Base-by-base conservation (phyloP, 1,284 basidiomycete genomes). In the Ganoderma resinaceum region DNA sequence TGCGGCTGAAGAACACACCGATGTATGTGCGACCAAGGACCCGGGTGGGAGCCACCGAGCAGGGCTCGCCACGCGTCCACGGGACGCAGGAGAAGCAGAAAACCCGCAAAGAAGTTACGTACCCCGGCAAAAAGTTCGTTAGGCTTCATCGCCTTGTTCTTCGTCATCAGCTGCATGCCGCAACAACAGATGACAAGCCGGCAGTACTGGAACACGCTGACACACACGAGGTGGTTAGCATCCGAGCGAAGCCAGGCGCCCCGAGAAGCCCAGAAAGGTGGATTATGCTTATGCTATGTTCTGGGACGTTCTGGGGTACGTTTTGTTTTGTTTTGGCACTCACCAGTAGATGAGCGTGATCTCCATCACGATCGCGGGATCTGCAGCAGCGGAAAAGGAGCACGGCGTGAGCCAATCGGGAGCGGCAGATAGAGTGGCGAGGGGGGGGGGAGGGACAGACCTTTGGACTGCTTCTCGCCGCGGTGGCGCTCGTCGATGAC, bases 111-210 rank as follows among this genome's bases (percentile, higher is more conserved):
- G n/a, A 20, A n/a, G 5, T 38, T 49, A 70, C 71, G 49, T 52
- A 72, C 71, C 55, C 69, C 71, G 2, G 69, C 68, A 29, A 72
- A 70, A 14, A 72, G 63, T 43, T 75, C 67, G 49, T 68, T 65
- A 31, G 77, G 75, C 31, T 70, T 72, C 57, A 68, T 67, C 26
- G 67, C 35, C 33, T 73, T 66, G 59, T 68, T 70, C 59, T 70
- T 75, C 31, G 68, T 46, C 62, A 76, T 75, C 33, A 77, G 67
- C 61, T 79, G 79, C 60, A 80, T 72, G n/a, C 78, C 80, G 63
- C 74, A 76, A 35, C 76, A 80, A 65, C 76, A 76, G 16, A 80
- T 73, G 57, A 80, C 76, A 55, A 81, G 74, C 37, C 79, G 78
- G 72, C 79, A 80, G 58, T 81, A 79, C 31, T 79, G 73, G 63